phyloP scores from a whole-genome alignment of 371 early-diverging fungal species.

The Amoeboaphelidium protococcarum region DNA sequence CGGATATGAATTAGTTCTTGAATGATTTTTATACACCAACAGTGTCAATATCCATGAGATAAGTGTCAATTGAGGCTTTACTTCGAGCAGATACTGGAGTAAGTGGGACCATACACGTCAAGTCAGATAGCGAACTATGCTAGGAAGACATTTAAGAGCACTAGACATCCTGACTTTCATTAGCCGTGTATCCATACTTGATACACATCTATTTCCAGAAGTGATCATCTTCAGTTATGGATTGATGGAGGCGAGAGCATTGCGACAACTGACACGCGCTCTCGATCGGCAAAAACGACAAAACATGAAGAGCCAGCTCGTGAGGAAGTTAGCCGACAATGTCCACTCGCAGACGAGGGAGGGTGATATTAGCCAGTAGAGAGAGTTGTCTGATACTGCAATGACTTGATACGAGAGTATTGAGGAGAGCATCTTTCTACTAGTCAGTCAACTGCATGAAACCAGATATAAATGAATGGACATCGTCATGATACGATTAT shows the following conservation, averaged over 20 bases:
- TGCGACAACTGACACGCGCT: background rate
- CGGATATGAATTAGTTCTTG: background rate
- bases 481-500: too few species aligned
- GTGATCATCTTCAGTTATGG: background rate
- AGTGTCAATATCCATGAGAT: too few species aligned
- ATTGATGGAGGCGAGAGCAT: background rate
- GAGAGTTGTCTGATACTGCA: conserved; percentile 14
- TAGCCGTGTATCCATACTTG: background rate
- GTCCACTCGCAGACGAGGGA: conserved; percentile 11
- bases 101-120: conserved; percentile 20
- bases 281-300: background rate
- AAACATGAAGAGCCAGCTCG: background rate
- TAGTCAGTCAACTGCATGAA: too few species aligned
- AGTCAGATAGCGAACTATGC: conserved; percentile 18
- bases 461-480: too few species aligned
- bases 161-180: too few species aligned
- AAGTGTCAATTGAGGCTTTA: conserved; percentile 13
- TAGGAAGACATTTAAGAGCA: too few species aligned
- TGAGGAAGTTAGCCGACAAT: background rate
- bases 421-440: too few species aligned
- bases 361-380: conserved; percentile 22
- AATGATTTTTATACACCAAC: background rate
- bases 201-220: background rate
- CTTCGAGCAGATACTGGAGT: conserved; percentile 18
- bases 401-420: too few species aligned